Evolutionary conservation across 768 basidiomycete species (phyloP), one percentile per base, ranked within the genome.

Genomic region (Nidula microcarpa): DNA sequence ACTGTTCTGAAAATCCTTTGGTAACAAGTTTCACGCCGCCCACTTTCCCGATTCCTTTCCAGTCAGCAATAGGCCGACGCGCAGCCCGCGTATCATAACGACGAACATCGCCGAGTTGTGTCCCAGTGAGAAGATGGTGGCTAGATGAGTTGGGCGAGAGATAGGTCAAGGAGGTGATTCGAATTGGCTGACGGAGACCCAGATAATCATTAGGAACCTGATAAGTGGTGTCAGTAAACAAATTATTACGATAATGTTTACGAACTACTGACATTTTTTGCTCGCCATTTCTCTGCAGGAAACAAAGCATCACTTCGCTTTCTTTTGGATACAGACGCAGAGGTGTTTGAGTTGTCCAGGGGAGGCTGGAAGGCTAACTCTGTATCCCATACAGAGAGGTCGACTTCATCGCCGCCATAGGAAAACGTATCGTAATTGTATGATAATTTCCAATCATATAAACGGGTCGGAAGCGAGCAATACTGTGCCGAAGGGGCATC

Each of bases 391-490:
- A 93, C 62, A 1, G 91, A 93, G 2, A 89, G 65, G 53, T 92
- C 89, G 14, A 94, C 89, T 67, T 94, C 92, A 56, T 93, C 85
- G 2, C 92, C 92, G 10, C 87, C 92, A 56, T 92, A 94, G 2
- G 85, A 79, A 70, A 94, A 93, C 0, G 77, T 78, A 35, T 74
- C 64, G 2, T 69, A 70, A 53, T 79, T 71, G 14, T 70, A 62
- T 1, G 84, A 80, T 18, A 90, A 61, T 33, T 76, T 75, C 87
- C 89, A 91, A 51, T 80, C 82, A 45, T 68, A 71, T n/a, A 94
- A 73, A 17, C 87, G 83, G 54, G 78, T 83, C 2, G 91, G 90
- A 45, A 93, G 76, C 7, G 72, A 72, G 6, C 76, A 71, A 34
- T 52, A 71, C 64, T 39, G 62, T 55, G 59, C 68, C 18, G 52